Evolutionary conservation across 352 stramenopile genomes (phyloP).

Genomic region (Phytopythium mirpurense): DNA sequence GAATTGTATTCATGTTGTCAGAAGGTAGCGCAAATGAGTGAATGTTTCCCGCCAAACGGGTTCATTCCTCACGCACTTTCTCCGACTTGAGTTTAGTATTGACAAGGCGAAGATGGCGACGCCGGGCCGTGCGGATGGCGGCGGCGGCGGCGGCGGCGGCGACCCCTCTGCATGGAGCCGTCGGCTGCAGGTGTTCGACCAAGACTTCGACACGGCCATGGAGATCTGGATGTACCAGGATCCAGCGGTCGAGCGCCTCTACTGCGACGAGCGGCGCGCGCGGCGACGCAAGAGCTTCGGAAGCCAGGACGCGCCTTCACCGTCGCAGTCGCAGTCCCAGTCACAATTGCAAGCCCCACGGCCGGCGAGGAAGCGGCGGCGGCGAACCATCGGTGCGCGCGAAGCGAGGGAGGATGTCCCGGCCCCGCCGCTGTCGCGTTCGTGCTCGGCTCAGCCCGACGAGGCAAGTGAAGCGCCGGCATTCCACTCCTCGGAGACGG

Average conservation of each 20-base stretch:
- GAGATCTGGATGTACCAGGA: constrained; percentile 56
- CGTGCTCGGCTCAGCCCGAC: background rate
- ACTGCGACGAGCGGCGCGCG: constrained; percentile 14
- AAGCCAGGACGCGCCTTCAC: background rate
- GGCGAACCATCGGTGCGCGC: background rate
- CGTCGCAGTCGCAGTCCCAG: constrained; percentile 1
- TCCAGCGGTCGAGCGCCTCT: constrained; percentile 33
- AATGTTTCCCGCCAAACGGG: constrained; percentile 17
- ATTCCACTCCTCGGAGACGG: background rate
- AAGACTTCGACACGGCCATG: constrained; percentile 69
- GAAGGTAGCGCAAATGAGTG: constrained; percentile 12
- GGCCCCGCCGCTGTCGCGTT: background rate
- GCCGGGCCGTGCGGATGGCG: background rate
- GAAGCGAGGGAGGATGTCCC: background rate
- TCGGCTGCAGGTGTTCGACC: constrained; percentile 42
- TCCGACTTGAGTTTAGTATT: constrained; percentile 8
- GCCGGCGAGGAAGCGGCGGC: constrained; percentile 1
- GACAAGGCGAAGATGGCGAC: background rate
- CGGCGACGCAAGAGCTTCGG: constrained; percentile 8
- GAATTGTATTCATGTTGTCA: background rate
- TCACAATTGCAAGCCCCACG: background rate
- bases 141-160: background rate
- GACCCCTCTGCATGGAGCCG: constrained; percentile 7
- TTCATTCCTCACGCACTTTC: background rate
- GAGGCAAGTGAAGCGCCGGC: background rate